phyloP scores from a whole-genome alignment of 2,329 filamentous ascomycete genomes.

The Neopestalotiopsis sp. region DNA sequence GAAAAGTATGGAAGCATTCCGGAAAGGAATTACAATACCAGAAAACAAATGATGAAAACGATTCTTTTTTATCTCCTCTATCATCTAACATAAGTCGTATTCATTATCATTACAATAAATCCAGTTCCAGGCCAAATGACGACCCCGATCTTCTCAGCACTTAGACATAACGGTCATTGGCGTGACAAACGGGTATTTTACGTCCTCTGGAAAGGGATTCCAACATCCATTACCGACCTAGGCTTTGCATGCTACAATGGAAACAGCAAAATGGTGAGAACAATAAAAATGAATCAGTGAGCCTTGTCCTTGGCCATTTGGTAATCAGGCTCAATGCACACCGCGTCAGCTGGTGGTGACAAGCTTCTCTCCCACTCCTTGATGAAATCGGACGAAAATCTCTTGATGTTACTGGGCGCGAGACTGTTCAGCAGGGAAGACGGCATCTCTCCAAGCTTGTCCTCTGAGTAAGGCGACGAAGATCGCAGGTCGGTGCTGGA shows the following conservation, averaged over 20 bases:
- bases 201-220: not conserved
- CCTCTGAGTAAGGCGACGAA: conserved; percentile 39
- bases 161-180: not conserved
- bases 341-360: conserved; percentile 51
- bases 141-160: not conserved
- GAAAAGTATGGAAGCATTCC: no score
- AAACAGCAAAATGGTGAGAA: not conserved
- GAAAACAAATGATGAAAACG: not conserved
- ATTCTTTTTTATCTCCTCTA: not conserved
- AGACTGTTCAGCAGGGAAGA: conserved; percentile 77
- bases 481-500: conserved; percentile 33
- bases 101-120: conserved; percentile 3
- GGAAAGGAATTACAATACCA: not conserved
- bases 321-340: conserved; percentile 24
- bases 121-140: conserved; percentile 4
- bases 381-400: conserved; percentile 85
- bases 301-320: conserved; percentile 22
- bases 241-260: not conserved
- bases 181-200: not conserved
- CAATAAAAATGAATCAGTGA: not conserved
- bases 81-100: conserved; percentile 5
- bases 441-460: conserved; percentile 60
- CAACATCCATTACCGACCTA: not conserved
- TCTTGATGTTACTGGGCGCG: conserved; percentile 77
- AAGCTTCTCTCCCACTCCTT: conserved; percentile 89